phyloP scores from a whole-genome alignment of 2,329 filamentous ascomycete genomes.

The Pestalotiopsis sp. region DNA sequence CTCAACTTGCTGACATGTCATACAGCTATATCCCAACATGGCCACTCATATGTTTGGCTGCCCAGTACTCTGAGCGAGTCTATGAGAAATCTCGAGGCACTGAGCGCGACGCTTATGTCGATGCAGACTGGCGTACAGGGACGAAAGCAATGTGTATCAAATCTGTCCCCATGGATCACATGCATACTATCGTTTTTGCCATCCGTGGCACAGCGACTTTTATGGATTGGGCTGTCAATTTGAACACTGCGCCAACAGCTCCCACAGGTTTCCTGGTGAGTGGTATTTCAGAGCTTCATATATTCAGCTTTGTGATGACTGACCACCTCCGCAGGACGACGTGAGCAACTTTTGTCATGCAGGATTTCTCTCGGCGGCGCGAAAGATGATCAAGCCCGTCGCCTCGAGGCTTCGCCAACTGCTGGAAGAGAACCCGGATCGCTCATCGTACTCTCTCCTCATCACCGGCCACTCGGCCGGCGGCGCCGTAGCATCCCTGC shows the following conservation, averaged over 20 bases:
- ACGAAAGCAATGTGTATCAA: constrained; percentile 87
- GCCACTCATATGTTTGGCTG: constrained; percentile 77
- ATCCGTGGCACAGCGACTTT: constrained; percentile 81
- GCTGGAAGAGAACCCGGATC: constrained; percentile 70
- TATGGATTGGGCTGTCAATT: constrained; percentile 85
- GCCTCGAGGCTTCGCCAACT: constrained; percentile 70
- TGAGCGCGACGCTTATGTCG: constrained; percentile 70
- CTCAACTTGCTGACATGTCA: not conserved
- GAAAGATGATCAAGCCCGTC: constrained; percentile 74
- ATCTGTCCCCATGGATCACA: constrained; percentile 75
- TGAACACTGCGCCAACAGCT: constrained; percentile 68
- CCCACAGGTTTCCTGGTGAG: constrained; percentile 68
- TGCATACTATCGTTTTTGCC: constrained; percentile 80
- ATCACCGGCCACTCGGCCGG: constrained; percentile 88
- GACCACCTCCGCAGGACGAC: constrained; percentile 56
- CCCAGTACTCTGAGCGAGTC: constrained; percentile 74
- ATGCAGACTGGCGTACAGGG: constrained; percentile 72
- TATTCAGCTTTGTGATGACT: not conserved
- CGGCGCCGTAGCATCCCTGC: constrained; percentile 77
- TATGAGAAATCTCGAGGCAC: constrained; percentile 67
- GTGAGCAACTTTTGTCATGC: constrained; percentile 76
- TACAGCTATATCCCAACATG: constrained; percentile 72
- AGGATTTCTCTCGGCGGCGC: constrained; percentile 77
- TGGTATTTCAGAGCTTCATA: not conserved
- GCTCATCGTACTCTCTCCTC: constrained; percentile 70